phyloP scores from a whole-genome alignment of 768 basidiomycete species.

The Tricholoma terreum region DNA sequence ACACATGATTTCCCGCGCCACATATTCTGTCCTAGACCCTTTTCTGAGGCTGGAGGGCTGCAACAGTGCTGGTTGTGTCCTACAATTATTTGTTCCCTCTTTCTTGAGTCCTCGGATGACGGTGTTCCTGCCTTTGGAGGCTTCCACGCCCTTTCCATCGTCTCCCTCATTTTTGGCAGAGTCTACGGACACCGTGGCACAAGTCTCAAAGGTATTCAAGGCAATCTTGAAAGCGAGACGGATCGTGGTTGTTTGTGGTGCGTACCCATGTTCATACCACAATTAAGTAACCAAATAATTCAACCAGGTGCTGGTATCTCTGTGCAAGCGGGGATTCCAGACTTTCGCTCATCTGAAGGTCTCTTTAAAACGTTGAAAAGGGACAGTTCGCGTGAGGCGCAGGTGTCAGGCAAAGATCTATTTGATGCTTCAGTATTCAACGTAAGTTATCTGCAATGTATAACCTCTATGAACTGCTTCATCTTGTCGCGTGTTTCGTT shows the following conservation, averaged over 20 bases:
- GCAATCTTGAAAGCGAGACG: slow-evolving; percentile 76
- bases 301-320: slow-evolving; percentile 81
- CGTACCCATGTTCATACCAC: slow-evolving; percentile 25
- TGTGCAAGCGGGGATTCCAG: slow-evolving; percentile 84
- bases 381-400: slow-evolving; percentile 68
- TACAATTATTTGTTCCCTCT: slow-evolving; percentile 15
- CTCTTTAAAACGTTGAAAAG: slow-evolving; percentile 76
- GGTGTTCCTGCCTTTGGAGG: slow-evolving; percentile 58
- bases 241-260: slow-evolving; percentile 85
- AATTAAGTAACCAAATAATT: neutral
- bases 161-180: slow-evolving; percentile 54
- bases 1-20: slow-evolving; percentile 22
- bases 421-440: slow-evolving; percentile 91
- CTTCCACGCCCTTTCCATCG: slow-evolving; percentile 41
- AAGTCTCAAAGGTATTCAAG: slow-evolving; percentile 54
- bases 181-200: slow-evolving; percentile 41
- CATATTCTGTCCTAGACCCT: slow-evolving; percentile 10
- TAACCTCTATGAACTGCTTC: neutral
- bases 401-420: slow-evolving; percentile 79
- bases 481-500: neutral
- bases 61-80: slow-evolving; percentile 9
- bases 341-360: slow-evolving; percentile 81
- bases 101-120: slow-evolving; percentile 45
- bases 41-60: slow-evolving; percentile 12
- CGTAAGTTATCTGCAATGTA: slow-evolving; percentile 42